Evolutionary conservation across 345 rosid genomes (phyloP).

Genomic region (Lepidium sativum): DNA sequence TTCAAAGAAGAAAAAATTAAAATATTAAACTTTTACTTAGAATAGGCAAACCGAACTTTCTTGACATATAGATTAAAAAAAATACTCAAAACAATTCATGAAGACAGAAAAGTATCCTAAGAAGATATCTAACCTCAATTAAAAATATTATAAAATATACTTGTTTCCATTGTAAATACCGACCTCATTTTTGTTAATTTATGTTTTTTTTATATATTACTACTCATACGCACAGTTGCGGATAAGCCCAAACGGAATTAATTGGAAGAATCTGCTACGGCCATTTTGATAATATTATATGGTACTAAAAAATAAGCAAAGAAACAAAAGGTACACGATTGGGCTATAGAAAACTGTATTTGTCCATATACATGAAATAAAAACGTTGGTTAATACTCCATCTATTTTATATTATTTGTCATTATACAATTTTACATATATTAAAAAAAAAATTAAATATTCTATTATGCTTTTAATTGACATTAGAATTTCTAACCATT

Average conservation of each 20-base stretch:
- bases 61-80: too few species aligned
- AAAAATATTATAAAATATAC: neutral
- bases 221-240: neutral
- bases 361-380: neutral
- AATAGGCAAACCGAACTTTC: conserved; percentile 9
- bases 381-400: neutral
- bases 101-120: neutral
- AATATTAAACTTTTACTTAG: neutral
- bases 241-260: conserved; percentile 17
- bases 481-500: too few species aligned
- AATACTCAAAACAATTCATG: too few species aligned
- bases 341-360: too few species aligned
- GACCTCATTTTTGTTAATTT: neutral
- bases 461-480: too few species aligned
- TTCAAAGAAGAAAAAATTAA: neutral
- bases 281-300: conserved; percentile 14
- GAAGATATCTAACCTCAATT: neutral
- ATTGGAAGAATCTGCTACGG: conserved; percentile 22
- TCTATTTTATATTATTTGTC: too few species aligned
- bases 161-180: conserved; percentile 8
- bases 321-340: conserved; percentile 24
- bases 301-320: conserved; percentile 11
- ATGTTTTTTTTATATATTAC: neutral
- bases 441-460: too few species aligned
- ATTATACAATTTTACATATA: too few species aligned